Conservation (phyloP, 768 basidiomycete genomes). For the Boletus insuetus region DNA sequence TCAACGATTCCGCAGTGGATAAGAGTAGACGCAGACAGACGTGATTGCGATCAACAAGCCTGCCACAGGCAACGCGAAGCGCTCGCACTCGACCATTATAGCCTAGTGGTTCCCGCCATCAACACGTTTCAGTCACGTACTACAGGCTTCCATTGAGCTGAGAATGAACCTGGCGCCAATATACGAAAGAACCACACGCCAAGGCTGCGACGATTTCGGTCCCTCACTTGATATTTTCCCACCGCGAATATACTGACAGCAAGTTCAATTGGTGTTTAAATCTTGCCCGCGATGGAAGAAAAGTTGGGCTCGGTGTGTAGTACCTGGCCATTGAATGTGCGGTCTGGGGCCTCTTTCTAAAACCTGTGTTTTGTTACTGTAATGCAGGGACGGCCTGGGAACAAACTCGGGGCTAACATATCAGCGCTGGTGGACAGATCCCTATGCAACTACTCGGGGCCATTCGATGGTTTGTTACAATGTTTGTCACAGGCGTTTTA, state of each 20-base stretch:
- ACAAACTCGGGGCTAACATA: background rate
- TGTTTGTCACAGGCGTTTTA: background rate
- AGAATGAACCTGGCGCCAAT: background rate
- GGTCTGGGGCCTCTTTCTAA: too few relatives aligned
- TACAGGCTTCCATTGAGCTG: background rate
- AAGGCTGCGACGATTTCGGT: background rate
- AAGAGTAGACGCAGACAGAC: too few relatives aligned
- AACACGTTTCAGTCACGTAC: background rate
- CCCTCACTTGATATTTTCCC: background rate
- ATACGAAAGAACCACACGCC: background rate
- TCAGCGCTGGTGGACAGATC: background rate
- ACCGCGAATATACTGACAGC: too few relatives aligned
- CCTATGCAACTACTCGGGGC: background rate
- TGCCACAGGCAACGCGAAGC: too few relatives aligned
- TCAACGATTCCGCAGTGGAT: too few relatives aligned
- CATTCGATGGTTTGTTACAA: background rate
- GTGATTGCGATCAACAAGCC: too few relatives aligned
- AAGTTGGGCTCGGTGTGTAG: too few relatives aligned
- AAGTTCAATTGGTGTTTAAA: too few relatives aligned
- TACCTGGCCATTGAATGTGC: too few relatives aligned
- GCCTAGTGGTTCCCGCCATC: background rate
- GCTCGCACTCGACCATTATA: too few relatives aligned
- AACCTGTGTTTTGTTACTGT: too few relatives aligned
- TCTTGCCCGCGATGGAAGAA: too few relatives aligned
- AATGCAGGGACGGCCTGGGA: background rate